A percentile compares a stretch with the other conserved stretches of the same genome.
phyloP scores from a whole-genome alignment of 495 filamentous ascomycete genomes.

The Lepidopterella palustris region DNA sequence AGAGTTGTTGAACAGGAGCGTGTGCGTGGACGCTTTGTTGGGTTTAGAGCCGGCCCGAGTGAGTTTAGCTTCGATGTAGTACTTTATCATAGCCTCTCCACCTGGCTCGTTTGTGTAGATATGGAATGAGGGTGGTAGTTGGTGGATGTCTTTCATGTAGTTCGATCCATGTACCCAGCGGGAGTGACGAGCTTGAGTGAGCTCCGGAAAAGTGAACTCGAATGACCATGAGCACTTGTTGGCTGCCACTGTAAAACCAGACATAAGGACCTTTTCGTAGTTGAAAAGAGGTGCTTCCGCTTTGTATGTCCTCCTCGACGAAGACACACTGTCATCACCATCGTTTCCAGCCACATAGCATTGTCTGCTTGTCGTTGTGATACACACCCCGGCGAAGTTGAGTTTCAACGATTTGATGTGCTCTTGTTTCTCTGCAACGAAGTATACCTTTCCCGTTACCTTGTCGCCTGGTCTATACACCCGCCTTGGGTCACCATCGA shows the following conservation, averaged over 20 bases:
- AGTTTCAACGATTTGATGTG: constrained; percentile 14
- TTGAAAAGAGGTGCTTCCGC: constrained; percentile 14
- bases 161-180: constrained; percentile 14
- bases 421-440: constrained; percentile 10
- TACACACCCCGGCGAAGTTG: constrained; percentile 20
- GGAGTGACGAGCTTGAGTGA: constrained; percentile 10
- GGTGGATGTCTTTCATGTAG: constrained; percentile 14
- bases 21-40: neutral
- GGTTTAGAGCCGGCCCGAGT: neutral
- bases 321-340: neutral
- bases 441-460: constrained; percentile 20
- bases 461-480: constrained; percentile 19
- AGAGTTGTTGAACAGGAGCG: constrained; percentile 6
- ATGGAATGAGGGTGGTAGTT: constrained; percentile 21
- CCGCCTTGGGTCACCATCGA: constrained; percentile 16
- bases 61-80: constrained; percentile 16
- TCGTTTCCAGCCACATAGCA: constrained; percentile 16
- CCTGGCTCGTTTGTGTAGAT: constrained; percentile 10
- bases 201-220: constrained; percentile 24
- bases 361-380: constrained; percentile 19
- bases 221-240: constrained; percentile 22
- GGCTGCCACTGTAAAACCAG: constrained; percentile 5
- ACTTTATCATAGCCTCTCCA: constrained; percentile 12
- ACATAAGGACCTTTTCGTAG: constrained; percentile 7
- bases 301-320: constrained; percentile 4